phyloP scores from a whole-genome alignment of 2,329 filamentous ascomycete species.

The Phaeoacremonium minimum region DNA sequence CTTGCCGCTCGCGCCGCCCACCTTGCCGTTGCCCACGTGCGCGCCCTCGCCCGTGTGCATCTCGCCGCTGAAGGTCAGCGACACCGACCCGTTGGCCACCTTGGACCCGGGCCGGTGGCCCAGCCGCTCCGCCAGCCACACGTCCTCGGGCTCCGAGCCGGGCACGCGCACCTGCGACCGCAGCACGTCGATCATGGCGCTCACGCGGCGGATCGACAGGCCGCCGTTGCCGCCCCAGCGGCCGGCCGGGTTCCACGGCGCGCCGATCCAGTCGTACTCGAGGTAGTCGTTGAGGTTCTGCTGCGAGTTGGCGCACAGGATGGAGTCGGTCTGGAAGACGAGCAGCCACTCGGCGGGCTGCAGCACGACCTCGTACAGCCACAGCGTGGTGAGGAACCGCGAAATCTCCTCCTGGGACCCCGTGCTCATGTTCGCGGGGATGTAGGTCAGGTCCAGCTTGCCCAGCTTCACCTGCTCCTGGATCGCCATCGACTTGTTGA shows the following conservation, averaged over 20 bases:
- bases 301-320: constrained; percentile 48
- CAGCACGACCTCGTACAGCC: constrained; percentile 46
- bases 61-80: constrained; percentile 12
- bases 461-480: constrained; percentile 33
- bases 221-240: constrained; percentile 48
- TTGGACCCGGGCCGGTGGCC: constrained; percentile 41
- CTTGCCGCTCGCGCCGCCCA: constrained; percentile 8
- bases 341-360: constrained; percentile 49
- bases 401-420: constrained; percentile 47
- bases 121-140: constrained; percentile 50
- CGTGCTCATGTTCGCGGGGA: constrained; percentile 48
- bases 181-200: constrained; percentile 47
- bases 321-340: constrained; percentile 51
- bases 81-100: constrained; percentile 44
- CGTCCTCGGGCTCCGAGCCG: constrained; percentile 46
- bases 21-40: constrained; percentile 10
- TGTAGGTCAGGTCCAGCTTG: constrained; percentile 46
- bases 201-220: constrained; percentile 47
- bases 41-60: constrained; percentile 9
- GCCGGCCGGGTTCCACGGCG: constrained; percentile 38
- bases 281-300: constrained; percentile 44
- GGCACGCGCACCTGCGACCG: constrained; percentile 38
- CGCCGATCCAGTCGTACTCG: constrained; percentile 49
- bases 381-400: constrained; percentile 45
- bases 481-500: constrained; percentile 42